Evolutionary conservation across 495 filamentous ascomycete species (phyloP).

Genomic region (Xylaria acuta): DNA sequence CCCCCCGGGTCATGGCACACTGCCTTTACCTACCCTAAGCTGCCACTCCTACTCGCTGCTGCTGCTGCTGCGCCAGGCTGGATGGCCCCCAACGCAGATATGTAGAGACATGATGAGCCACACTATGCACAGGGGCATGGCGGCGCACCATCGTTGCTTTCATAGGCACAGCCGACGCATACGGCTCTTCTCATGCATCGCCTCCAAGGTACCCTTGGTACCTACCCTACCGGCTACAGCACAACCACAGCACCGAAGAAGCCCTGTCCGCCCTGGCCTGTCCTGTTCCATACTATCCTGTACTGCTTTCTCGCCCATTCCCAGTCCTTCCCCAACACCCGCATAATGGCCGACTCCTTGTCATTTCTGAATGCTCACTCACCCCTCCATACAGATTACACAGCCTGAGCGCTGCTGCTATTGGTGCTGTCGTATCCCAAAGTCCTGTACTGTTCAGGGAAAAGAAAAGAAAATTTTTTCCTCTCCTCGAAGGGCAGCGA

Average conservation of each 20-base stretch:
- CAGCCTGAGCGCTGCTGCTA: slow-evolving; percentile 27
- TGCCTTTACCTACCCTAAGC: slow-evolving; percentile 5
- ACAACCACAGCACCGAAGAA: slow-evolving; percentile 14
- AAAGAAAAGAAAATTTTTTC: slow-evolving; percentile 26
- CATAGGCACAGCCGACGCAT: slow-evolving; percentile 12
- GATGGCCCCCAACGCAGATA: slow-evolving; percentile 22
- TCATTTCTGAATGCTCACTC: slow-evolving; percentile 31
- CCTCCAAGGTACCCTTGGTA: slow-evolving; percentile 22
- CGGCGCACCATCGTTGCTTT: slow-evolving; percentile 12
- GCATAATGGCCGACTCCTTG: slow-evolving; percentile 27
- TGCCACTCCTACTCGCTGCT: background rate
- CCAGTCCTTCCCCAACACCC: slow-evolving; percentile 20
- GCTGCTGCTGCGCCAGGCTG: slow-evolving; percentile 10
- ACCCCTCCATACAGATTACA: slow-evolving; percentile 31
- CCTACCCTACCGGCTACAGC: slow-evolving; percentile 13
- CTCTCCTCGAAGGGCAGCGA: slow-evolving; percentile 23
- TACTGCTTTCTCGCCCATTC: slow-evolving; percentile 10
- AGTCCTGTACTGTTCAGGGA: slow-evolving; percentile 32
- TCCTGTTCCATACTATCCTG: slow-evolving; percentile 17
- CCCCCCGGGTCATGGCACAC: slow-evolving; percentile 2
- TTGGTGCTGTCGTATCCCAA: slow-evolving; percentile 25
- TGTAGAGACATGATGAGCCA: slow-evolving; percentile 23
- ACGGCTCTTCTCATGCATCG: slow-evolving; percentile 24
- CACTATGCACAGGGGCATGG: slow-evolving; percentile 17
- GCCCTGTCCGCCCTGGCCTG: slow-evolving; percentile 14